Evolutionary conservation across 2,329 filamentous ascomycete genomes (phyloP).

Genomic region (Immersiporthe knoxdaviesiana): DNA sequence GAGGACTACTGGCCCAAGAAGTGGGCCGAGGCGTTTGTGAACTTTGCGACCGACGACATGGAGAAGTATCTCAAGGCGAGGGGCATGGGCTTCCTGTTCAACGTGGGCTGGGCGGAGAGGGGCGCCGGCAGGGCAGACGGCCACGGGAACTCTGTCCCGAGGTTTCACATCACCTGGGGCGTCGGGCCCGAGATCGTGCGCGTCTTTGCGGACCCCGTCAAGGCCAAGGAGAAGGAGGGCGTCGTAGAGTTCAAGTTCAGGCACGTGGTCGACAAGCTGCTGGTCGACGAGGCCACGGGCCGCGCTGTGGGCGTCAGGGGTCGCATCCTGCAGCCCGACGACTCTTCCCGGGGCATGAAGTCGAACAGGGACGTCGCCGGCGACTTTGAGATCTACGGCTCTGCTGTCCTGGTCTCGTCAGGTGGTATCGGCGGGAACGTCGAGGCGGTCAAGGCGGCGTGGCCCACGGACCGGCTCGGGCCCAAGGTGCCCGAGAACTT

Average conservation of each 20-base stretch:
- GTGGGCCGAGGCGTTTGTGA: slow-evolving; percentile 67
- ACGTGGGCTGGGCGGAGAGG: slow-evolving; percentile 65
- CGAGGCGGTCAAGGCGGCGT: slow-evolving; percentile 60
- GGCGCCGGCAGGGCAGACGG: slow-evolving; percentile 59
- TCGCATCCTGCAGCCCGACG: slow-evolving; percentile 54
- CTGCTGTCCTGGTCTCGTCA: slow-evolving; percentile 57
- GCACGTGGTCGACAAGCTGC: slow-evolving; percentile 59
- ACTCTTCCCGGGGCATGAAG: slow-evolving; percentile 54
- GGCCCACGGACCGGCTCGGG: slow-evolving; percentile 61
- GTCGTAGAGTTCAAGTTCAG: slow-evolving; percentile 59
- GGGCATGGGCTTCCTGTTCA: slow-evolving; percentile 56
- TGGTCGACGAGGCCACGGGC: slow-evolving; percentile 54
- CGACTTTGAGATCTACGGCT: slow-evolving; percentile 57
- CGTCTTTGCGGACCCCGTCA: slow-evolving; percentile 60
- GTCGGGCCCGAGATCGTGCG: slow-evolving; percentile 63
- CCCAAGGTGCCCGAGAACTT: slow-evolving; percentile 59
- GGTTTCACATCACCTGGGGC: slow-evolving; percentile 67
- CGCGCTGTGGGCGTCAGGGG: slow-evolving; percentile 58
- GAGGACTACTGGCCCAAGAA: slow-evolving; percentile 62
- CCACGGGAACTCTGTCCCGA: slow-evolving; percentile 64
- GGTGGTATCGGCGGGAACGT: slow-evolving; percentile 65
- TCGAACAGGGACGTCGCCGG: slow-evolving; percentile 52
- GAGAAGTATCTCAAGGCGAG: slow-evolving; percentile 58
- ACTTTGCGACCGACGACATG: slow-evolving; percentile 63
- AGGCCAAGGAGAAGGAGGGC: slow-evolving; percentile 55